Base-by-base conservation (phyloP, 1,139 yeast species). In the Kodamaea arcana region DNA sequence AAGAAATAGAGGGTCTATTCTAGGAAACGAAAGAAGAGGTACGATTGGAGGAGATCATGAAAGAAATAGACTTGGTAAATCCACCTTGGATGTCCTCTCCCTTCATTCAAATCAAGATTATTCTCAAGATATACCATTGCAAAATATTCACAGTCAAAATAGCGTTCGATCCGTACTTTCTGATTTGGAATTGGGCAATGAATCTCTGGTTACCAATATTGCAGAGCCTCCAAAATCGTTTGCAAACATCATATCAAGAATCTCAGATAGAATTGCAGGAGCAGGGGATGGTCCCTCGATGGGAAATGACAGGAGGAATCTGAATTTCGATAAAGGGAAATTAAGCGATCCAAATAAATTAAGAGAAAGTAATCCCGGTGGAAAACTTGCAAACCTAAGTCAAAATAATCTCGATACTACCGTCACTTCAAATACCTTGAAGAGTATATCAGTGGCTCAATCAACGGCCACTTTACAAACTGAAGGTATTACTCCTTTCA, bases 251-350 rank as follows among this genome's bases (percentile, higher is more conserved):
- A 41, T 69, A 24, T 45, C 68, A 3, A 47, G 69, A 36, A 56
- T 69, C 3, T 63, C 72, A 0, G 70, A 68, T 35, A 62, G 75
- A 45, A 60, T 69, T 32, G 73, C 72, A 1, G 75, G 74, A 4
- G 41, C 58, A 11, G 63, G 61, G 23, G 29, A 25, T 6, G 15
- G 8, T 5, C 17, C 28, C 12, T 6, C 8, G 24, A 38, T 36
- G 2, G 34, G 43, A 9, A 45, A 43, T 2, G 21, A 39, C 4
- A 37, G 40, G 20, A 45, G 45, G 5, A 28, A 33, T 16, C 42
- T 39, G 40, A 28, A 36, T 8, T 42, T 42, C 31, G 29, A 31
- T 20, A 44, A 44, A 21, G 26, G 11, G 10, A 20, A 20, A 11
- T 8, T 11, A 8, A 8, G 10, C 23, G 28, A 9, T 6, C 17